These are phyloP conservation scores for Fusarium vanettenii DNA, from an alignment of 2,329 filamentous ascomycete species.

Conservation along the genomic window DNA sequence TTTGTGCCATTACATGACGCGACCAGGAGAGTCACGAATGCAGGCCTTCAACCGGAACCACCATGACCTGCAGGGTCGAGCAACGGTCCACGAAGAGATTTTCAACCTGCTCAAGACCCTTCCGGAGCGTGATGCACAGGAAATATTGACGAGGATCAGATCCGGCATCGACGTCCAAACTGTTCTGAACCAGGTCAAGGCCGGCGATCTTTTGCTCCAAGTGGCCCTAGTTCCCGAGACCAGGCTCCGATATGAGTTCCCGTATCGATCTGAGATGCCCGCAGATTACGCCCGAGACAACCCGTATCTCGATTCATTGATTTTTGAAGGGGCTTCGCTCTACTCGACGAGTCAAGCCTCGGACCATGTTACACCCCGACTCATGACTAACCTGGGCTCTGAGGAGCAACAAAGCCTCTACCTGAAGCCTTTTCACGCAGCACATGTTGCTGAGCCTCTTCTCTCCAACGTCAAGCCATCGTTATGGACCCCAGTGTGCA, in stretches of 20 bases:
- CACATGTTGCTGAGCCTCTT: constrained; percentile 47
- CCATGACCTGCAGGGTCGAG: not conserved
- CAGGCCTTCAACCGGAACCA: constrained; percentile 22
- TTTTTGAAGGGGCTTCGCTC: constrained; percentile 41
- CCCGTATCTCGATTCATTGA: constrained; percentile 41
- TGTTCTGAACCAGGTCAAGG: constrained; percentile 49
- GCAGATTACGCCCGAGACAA: constrained; percentile 26
- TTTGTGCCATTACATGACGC: constrained; percentile 31
- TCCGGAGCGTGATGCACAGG: constrained; percentile 46
- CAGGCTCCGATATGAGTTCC: constrained; percentile 54
- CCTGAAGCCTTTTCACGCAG: constrained; percentile 52
- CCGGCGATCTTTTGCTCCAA: constrained; percentile 53
- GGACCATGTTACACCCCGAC: not conserved
- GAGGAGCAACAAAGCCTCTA: constrained; percentile 40
- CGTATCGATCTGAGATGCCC: constrained; percentile 45
- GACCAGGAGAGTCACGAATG: constrained; percentile 32
- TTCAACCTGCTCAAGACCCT: constrained; percentile 26
- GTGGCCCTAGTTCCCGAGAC: constrained; percentile 52
- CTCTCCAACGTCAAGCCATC: constrained; percentile 47
- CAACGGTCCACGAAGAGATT: constrained; percentile 28
- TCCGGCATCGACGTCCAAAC: constrained; percentile 45
- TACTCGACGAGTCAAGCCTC: not conserved
- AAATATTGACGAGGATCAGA: constrained; percentile 51
- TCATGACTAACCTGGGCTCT: not conserved
- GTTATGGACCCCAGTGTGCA: constrained; percentile 51